Base-by-base conservation (phyloP, 129 eudicot species). In the Flaveria trinervia region DNA sequence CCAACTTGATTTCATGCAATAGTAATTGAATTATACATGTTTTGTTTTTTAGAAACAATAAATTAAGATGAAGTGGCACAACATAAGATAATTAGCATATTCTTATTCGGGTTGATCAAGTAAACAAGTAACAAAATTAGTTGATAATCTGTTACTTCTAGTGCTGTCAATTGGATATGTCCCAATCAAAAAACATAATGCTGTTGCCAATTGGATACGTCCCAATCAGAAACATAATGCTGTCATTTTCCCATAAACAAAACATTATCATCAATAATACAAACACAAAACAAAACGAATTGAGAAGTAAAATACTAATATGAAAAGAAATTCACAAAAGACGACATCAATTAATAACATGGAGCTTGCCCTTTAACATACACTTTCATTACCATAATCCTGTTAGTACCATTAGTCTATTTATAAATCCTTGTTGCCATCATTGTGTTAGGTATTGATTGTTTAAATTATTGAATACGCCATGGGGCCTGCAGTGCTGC, bases 391-490 rank as follows among this genome's bases (percentile, higher is more conserved):
- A 48, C 71, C 52, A 25, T 20, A 30, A 71, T 28, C 65, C 28
- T 61, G 43, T 16, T 65, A 54, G 52, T 51, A 73, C 39, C 43
- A 62, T 78, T 70, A 65, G 3, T 70, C 62, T 3, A 28, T 60
- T 70, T 30, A 59, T 70, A 28, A 71, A 43, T 45, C 82, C 56
- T 46, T 70, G 65, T 30, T 48, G 51, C 62, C 77, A 70, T 78
- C 71, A 78, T 70, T 70, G 18, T 78, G 82, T 78, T 69, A 60
- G 71, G 73, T 41, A 14, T 51, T 30, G 70, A 78, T 36, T 36
- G 5, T 36, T 36, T 36, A 36, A 4, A 60, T 78, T 30, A 78
- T 69, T 78, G 41, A 43, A 70, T 59, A 71, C 71, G 49, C 60
- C 75, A 71, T 70, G 82, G 82, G 82, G 20, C 69, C 69, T 30